These are phyloP conservation scores for Colletotrichum brevisporum DNA, from an alignment of 2,329 filamentous ascomycete genomes.

Conservation along the genomic window DNA sequence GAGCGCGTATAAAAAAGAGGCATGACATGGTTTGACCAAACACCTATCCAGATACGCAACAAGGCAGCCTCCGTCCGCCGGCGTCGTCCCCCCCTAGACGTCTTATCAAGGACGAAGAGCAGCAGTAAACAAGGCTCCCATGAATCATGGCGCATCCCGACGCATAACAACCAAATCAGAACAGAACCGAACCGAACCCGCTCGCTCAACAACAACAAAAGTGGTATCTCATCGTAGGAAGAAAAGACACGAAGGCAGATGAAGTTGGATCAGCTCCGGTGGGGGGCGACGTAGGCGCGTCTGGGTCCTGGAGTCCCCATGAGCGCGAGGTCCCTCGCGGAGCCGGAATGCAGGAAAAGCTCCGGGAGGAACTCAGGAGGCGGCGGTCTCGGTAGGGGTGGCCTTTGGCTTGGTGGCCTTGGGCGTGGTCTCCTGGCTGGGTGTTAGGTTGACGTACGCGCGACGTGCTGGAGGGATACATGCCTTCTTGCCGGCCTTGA, in stretches of 20 bases:
- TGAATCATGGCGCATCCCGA: not conserved
- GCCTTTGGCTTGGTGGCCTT: constrained; percentile 38
- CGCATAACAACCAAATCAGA: constrained; percentile 6
- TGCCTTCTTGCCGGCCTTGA: constrained; percentile 40
- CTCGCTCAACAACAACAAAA: constrained; percentile 31
- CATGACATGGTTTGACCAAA: not conserved
- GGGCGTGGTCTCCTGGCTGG: constrained; percentile 35
- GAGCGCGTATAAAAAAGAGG: not conserved
- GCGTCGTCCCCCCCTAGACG: not conserved
- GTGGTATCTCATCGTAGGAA: constrained; percentile 31
- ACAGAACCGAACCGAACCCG: constrained; percentile 5
- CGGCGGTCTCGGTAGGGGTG: constrained; percentile 9
- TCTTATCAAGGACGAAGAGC: not conserved
- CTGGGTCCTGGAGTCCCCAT: constrained; percentile 1
- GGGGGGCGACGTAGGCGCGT: not conserved
- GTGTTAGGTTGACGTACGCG: not conserved
- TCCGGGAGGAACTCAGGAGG: not conserved
- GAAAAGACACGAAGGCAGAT: constrained; percentile 21
- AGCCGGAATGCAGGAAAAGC: not conserved
- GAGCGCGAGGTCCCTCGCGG: not conserved
- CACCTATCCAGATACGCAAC: not conserved
- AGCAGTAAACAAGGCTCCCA: not conserved
- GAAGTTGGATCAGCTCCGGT: not conserved
- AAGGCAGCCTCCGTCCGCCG: not conserved
- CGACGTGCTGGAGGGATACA: not conserved